Evolutionary conservation across 1,284 basidiomycete species (phyloP).

Genomic region (Cystobasidium sp.): DNA sequence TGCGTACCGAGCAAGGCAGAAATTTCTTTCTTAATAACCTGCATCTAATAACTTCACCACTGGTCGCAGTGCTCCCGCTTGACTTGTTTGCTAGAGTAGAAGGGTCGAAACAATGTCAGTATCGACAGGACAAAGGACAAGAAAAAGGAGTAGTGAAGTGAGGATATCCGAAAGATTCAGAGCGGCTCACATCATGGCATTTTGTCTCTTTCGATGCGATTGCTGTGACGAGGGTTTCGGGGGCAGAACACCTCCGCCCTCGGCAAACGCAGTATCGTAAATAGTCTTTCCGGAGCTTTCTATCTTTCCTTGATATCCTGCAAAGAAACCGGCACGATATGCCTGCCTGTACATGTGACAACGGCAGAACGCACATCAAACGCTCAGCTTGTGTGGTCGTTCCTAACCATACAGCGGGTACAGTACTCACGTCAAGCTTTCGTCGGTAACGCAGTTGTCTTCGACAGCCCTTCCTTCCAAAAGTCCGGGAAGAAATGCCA

Average conservation of each 20-base stretch:
- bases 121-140: background rate
- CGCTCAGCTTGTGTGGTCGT: too few relatives aligned
- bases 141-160: background rate
- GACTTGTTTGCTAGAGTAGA: conserved; percentile 1
- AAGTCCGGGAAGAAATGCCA: background rate
- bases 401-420: too few relatives aligned
- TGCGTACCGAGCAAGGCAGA: background rate
- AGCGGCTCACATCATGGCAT: conserved; percentile 3
- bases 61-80: conserved; percentile 9
- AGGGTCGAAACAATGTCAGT: background rate
- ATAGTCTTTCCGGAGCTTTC: background rate
- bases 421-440: too few relatives aligned
- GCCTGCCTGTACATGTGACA: background rate
- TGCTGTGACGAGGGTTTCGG: background rate
- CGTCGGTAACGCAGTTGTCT: background rate
- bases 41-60: background rate
- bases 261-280: background rate
- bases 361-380: too few relatives aligned
- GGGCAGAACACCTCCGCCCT: conserved; percentile 2
- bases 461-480: background rate
- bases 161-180: background rate
- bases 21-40: background rate
- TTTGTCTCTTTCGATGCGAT: conserved; percentile 8
- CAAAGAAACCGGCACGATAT: background rate
- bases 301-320: background rate